Evolutionary conservation across 768 basidiomycete species (phyloP).

Genomic region (Multifurca ochricompacta): DNA sequence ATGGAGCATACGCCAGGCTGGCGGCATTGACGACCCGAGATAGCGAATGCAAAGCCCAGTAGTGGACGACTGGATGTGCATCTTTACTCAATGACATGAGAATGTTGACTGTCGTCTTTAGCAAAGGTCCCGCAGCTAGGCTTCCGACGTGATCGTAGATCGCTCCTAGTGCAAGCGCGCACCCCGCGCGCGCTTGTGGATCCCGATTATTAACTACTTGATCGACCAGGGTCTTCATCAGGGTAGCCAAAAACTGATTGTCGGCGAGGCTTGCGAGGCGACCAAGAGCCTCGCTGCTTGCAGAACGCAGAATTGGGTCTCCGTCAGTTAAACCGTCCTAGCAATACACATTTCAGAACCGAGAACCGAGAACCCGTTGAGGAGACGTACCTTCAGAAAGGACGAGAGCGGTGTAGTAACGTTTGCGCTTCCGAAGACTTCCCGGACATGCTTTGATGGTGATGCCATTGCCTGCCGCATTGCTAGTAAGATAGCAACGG

Average conservation of each 20-base stretch:
- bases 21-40: slow-evolving; percentile 86
- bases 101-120: slow-evolving; percentile 94
- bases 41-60: slow-evolving; percentile 82
- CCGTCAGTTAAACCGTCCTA: slow-evolving; percentile 78
- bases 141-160: slow-evolving; percentile 91
- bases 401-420: slow-evolving; percentile 54
- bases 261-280: slow-evolving; percentile 78
- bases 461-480: slow-evolving; percentile 49
- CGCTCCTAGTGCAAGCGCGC: slow-evolving; percentile 85
- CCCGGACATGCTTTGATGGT: slow-evolving; percentile 51
- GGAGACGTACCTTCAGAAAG: slow-evolving; percentile 63
- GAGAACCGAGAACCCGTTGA: background rate
- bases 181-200: slow-evolving; percentile 87
- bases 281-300: slow-evolving; percentile 84
- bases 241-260: slow-evolving; percentile 73
- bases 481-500: slow-evolving; percentile 64
- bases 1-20: slow-evolving; percentile 84
- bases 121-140: slow-evolving; percentile 85
- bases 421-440: slow-evolving; percentile 58
- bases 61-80: slow-evolving; percentile 94
- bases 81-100: slow-evolving; percentile 93
- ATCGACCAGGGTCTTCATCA: slow-evolving; percentile 87
- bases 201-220: slow-evolving; percentile 93
- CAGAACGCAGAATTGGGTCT: slow-evolving; percentile 65
- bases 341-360: slow-evolving; percentile 8